phyloP scores from a whole-genome alignment of 345 rosid species.

The Euphorbia peplus region DNA sequence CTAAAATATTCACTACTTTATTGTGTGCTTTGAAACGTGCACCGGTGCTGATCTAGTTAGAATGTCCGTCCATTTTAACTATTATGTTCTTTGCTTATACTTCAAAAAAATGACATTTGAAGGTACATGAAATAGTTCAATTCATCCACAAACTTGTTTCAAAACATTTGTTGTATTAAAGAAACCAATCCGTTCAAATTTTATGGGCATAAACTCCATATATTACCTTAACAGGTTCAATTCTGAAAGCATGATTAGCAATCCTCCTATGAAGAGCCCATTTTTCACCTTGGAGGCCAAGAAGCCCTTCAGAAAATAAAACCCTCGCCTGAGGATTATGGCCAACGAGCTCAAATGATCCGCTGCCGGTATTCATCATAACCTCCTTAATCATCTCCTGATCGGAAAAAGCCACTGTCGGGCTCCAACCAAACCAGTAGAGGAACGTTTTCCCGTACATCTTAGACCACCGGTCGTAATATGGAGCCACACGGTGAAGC shows the following conservation, averaged over 20 bases:
- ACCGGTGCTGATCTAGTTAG: no score
- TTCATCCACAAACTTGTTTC: no score
- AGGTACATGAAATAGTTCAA: no score
- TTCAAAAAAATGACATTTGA: no score
- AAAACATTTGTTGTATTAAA: no score
- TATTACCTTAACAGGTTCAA: conserved; percentile 70
- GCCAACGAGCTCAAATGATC: conserved; percentile 37
- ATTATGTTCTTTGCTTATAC: no score
- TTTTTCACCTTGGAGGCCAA: conserved; percentile 54
- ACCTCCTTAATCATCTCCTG: conserved; percentile 60
- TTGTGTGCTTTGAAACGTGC: no score
- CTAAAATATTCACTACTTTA: no score
- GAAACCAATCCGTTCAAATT: no score
- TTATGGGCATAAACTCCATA: no score
- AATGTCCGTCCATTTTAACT: no score
- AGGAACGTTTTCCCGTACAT: conserved; percentile 58
- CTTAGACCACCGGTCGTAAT: conserved; percentile 54
- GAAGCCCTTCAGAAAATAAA: conserved; percentile 69
- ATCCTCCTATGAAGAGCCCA: conserved; percentile 75
- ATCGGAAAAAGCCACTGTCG: conserved; percentile 61
- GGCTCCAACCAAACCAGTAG: conserved; percentile 72
- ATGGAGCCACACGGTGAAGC: conserved; percentile 50
- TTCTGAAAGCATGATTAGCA: conserved; percentile 54
- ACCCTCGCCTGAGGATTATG: conserved; percentile 50
- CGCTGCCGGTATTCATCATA: conserved; percentile 38